Evolutionary conservation across 2,329 filamentous ascomycete species (phyloP).

Genomic region (Fonsecaea multimorphosa): DNA sequence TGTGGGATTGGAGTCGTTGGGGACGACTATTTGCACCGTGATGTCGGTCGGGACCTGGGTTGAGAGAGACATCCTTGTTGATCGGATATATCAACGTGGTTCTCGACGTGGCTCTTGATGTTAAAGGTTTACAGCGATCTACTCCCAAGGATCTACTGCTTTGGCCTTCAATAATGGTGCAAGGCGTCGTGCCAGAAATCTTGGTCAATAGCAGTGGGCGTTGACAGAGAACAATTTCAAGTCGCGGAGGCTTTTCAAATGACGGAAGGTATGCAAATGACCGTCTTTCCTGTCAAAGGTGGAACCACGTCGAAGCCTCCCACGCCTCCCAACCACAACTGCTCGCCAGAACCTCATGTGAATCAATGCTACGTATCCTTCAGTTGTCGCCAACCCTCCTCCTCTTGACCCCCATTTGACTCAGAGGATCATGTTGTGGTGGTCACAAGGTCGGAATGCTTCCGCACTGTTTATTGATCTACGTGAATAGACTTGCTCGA

Average conservation of each 20-base stretch:
- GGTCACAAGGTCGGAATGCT: neutral
- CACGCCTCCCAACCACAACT: too few species aligned
- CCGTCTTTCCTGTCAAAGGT: too few species aligned
- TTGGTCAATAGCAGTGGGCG: neutral
- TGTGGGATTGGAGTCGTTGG: slow-evolving; percentile 37
- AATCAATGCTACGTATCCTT: too few species aligned
- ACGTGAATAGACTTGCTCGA: too few species aligned
- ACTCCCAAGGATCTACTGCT: neutral
- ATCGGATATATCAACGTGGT: neutral
- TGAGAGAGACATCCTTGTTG: slow-evolving; percentile 6
- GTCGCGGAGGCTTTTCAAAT: neutral
- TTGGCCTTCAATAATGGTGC: too few species aligned
- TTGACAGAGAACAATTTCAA: neutral
- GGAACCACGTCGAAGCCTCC: too few species aligned
- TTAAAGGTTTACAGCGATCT: neutral
- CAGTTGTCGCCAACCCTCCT: too few species aligned
- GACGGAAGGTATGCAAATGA: too few species aligned
- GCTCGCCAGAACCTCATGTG: too few species aligned
- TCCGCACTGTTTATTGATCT: too few species aligned
- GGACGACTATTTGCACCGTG: slow-evolving; percentile 37
- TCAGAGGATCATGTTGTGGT: neutral
- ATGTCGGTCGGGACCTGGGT: slow-evolving; percentile 34
- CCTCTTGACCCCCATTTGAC: too few species aligned
- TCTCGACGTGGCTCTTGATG: too few species aligned
- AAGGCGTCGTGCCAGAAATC: neutral